phyloP scores from a whole-genome alignment of 163 green algal genomes.

The Volvox carteri region DNA sequence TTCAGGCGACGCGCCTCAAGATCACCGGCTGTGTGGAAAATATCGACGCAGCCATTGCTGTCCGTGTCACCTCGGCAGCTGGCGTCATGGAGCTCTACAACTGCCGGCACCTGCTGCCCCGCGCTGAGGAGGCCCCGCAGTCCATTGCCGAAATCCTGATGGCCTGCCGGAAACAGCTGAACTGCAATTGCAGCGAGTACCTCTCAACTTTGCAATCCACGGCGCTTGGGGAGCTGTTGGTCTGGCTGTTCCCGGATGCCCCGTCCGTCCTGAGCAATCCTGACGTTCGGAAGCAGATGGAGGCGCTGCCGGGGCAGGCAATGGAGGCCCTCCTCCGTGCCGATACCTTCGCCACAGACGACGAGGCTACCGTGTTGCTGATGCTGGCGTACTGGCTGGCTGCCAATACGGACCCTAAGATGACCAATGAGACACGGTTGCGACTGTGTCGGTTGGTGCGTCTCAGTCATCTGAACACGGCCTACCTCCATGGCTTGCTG shows the following conservation, averaged over 20 bases:
- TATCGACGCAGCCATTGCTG: not conserved
- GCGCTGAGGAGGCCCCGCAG: not conserved
- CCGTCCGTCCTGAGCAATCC: not conserved
- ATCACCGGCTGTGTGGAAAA: constrained; percentile 6
- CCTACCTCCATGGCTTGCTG: not conserved
- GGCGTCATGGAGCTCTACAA: constrained; percentile 1
- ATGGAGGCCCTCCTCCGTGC: constrained; percentile 18
- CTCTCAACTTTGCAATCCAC: not conserved
- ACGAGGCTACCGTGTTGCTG: constrained; percentile 21
- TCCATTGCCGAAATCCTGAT: not conserved
- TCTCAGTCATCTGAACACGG: not conserved
- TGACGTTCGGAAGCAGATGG: not conserved
- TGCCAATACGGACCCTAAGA: not conserved
- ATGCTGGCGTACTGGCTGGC: constrained; percentile 29
- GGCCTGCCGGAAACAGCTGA: not conserved
- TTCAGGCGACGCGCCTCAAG: not conserved
- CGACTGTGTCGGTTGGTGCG: constrained; percentile 3
- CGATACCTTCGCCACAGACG: constrained; percentile 18
- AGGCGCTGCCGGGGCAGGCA: not conserved
- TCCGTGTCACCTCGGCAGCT: not conserved
- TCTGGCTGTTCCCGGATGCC: constrained; percentile 25
- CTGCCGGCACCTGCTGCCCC: constrained; percentile 5
- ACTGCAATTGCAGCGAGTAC: not conserved
- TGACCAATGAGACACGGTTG: not conserved
- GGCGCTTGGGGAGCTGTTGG: constrained; percentile 4